Evolutionary conservation across 768 basidiomycete genomes (phyloP).

Genomic region (Tylopilus felleus): DNA sequence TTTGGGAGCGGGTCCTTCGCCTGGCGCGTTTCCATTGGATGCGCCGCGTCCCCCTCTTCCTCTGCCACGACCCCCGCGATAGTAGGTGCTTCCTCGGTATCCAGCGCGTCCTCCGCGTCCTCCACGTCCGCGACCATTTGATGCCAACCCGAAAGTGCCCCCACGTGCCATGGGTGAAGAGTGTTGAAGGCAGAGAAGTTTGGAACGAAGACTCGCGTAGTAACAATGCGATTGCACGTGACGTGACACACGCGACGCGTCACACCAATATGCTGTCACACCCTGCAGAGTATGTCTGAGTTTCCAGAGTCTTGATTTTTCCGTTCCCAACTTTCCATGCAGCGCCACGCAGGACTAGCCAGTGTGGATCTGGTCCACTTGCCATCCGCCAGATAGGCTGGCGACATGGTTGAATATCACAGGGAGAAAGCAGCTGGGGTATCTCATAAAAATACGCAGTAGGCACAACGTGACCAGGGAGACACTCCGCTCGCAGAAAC

Average conservation of each 20-base stretch:
- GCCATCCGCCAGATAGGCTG: too few species aligned
- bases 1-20: slow-evolving; percentile 51
- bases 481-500: slow-evolving; percentile 1
- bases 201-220: slow-evolving; percentile 5
- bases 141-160: slow-evolving; percentile 52
- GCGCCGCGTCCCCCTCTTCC: slow-evolving; percentile 40
- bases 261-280: slow-evolving; percentile 6
- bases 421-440: slow-evolving; percentile 20
- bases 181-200: not conserved
- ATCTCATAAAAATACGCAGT: slow-evolving; percentile 21
- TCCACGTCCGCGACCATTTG: slow-evolving; percentile 39
- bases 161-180: slow-evolving; percentile 41
- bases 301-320: too few species aligned
- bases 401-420: not conserved
- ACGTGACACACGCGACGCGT: slow-evolving; percentile 27
- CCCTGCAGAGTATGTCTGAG: too few species aligned
- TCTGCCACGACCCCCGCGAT: slow-evolving; percentile 49
- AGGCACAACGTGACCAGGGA: slow-evolving; percentile 8
- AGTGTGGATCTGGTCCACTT: too few species aligned
- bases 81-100: slow-evolving; percentile 31
- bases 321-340: too few species aligned
- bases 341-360: too few species aligned
- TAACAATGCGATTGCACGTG: slow-evolving; percentile 14
- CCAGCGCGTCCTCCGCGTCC: slow-evolving; percentile 40
- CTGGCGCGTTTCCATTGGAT: slow-evolving; percentile 31